A percentile compares a stretch with the other conserved stretches of the same genome.
phyloP scores from a whole-genome alignment of 441 rosid species.

The Jatropha multifida region DNA sequence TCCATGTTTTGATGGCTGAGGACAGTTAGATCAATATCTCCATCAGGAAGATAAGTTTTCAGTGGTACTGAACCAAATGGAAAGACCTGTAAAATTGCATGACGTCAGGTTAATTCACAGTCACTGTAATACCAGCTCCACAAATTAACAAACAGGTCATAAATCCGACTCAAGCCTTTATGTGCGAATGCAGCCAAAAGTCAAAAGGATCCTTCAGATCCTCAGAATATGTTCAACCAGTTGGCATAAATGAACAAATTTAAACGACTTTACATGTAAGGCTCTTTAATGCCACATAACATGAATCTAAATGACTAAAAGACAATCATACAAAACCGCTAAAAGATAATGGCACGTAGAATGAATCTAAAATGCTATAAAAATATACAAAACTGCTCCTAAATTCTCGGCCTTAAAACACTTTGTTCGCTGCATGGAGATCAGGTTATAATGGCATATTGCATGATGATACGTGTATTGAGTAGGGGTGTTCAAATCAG shows the following conservation, averaged over 20 bases:
- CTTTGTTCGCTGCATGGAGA: background rate
- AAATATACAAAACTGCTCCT: background rate
- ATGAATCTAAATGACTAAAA: background rate
- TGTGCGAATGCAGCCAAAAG: background rate
- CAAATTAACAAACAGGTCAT: constrained; percentile 17
- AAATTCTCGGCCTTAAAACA: background rate
- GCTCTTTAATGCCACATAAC: background rate
- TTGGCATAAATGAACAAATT: background rate
- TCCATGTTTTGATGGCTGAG: constrained; percentile 57
- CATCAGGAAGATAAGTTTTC: constrained; percentile 94
- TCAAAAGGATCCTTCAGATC: background rate
- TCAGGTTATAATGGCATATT: constrained; percentile 1
- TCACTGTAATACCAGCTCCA: background rate
- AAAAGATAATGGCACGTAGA: background rate
- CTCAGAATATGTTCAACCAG: constrained; percentile 1
- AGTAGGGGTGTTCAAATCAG: no score
- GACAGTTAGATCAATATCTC: constrained; percentile 89
- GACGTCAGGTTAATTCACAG: constrained; percentile 14
- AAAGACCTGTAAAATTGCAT: constrained; percentile 55
- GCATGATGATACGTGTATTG: background rate
- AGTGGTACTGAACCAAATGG: constrained; percentile 92
- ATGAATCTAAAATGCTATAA: background rate
- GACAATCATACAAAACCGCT: background rate
- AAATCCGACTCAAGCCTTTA: constrained; percentile 17
- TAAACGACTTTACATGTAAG: background rate